Evolutionary conservation across 1,284 basidiomycete genomes (phyloP).

Genomic region (Leccinum pallidistipes): DNA sequence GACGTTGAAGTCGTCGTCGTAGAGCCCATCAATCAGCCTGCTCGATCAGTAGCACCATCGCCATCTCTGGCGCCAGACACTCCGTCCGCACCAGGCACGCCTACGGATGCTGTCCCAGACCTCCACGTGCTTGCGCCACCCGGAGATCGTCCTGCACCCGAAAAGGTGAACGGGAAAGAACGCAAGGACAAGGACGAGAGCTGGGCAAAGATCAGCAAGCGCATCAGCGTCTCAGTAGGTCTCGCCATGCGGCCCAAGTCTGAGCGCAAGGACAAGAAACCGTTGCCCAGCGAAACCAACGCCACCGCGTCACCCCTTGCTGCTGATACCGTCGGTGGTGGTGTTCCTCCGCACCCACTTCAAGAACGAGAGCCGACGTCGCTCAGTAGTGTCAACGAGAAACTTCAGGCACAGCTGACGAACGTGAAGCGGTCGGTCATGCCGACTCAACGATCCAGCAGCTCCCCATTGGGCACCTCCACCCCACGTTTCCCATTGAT

Average conservation of each 20-base stretch:
- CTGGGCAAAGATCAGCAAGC: slow-evolving; percentile 60
- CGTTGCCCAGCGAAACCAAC: slow-evolving; percentile 8
- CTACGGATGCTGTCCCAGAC: slow-evolving; percentile 9
- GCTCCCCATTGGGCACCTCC: slow-evolving; percentile 19
- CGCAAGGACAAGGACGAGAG: slow-evolving; percentile 44
- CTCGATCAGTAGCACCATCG: slow-evolving; percentile 5
- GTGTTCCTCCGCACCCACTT: not conserved
- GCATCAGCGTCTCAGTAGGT: slow-evolving; percentile 58
- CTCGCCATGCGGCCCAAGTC: slow-evolving; percentile 28
- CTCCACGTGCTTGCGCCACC: not conserved
- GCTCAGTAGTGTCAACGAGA: slow-evolving; percentile 31
- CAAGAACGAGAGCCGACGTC: slow-evolving; percentile 25
- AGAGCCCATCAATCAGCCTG: slow-evolving; percentile 5
- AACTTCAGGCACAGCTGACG: slow-evolving; percentile 26
- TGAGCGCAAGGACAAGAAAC: slow-evolving; percentile 34
- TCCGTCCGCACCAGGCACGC: slow-evolving; percentile 14
- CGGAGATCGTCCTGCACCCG: too few species aligned
- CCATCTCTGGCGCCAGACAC: slow-evolving; percentile 6
- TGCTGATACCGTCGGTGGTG: slow-evolving; percentile 2
- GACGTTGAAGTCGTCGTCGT: slow-evolving; percentile 23
- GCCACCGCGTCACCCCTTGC: not conserved
- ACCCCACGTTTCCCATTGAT: slow-evolving; percentile 24
- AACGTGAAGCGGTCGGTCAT: slow-evolving; percentile 29
- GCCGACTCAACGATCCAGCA: slow-evolving; percentile 18
- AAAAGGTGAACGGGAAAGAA: slow-evolving; percentile 30